Conservation (phyloP, 352 stramenopile species). For the Globisporangium solare region DNA sequence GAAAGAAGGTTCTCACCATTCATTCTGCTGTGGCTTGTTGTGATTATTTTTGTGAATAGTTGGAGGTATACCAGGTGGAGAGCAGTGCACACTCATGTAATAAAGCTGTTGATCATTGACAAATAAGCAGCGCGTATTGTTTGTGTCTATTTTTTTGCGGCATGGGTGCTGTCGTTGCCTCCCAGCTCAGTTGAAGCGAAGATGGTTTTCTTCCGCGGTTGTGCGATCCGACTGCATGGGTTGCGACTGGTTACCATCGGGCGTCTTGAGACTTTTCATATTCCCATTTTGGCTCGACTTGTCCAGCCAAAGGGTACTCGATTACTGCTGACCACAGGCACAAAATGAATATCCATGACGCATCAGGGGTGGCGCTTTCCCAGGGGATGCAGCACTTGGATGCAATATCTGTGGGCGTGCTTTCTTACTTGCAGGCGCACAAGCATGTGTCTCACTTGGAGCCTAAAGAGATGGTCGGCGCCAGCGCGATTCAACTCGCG, state of each 20-base stretch:
- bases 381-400: constrained; percentile 25
- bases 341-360: too few relatives aligned
- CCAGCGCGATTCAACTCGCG: constrained; percentile 38
- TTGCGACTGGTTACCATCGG: too few relatives aligned
- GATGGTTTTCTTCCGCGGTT: too few relatives aligned
- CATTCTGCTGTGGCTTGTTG: constrained; percentile 1
- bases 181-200: too few relatives aligned
- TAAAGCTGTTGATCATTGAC: background rate
- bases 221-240: too few relatives aligned
- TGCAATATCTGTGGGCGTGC: constrained; percentile 63
- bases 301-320: too few relatives aligned
- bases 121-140: background rate
- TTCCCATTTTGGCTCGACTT: too few relatives aligned
- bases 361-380: constrained; percentile 5
- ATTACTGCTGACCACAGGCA: too few relatives aligned
- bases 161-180: background rate
- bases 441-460: constrained; percentile 48
- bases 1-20: background rate
- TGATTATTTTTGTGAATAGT: constrained; percentile 25
- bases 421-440: constrained; percentile 64
- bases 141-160: background rate
- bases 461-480: constrained; percentile 42
- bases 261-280: too few relatives aligned
- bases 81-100: constrained; percentile 78
- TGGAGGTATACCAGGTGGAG: constrained; percentile 45